Conservation (phyloP, 1,284 basidiomycete genomes). For the Austropuccinia psidii region DNA sequence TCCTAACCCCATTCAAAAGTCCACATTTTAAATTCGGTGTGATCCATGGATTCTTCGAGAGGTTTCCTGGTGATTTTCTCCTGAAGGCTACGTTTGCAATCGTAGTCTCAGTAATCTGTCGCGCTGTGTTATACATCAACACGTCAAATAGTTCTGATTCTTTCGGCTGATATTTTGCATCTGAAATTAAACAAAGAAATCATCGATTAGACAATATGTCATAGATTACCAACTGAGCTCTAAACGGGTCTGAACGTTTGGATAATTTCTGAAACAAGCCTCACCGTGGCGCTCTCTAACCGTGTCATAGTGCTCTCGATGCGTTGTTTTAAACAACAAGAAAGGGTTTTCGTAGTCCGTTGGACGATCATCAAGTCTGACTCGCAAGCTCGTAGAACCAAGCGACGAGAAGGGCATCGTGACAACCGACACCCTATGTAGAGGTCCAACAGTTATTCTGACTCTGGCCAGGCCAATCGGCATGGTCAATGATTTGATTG, state of each 20-base stretch:
- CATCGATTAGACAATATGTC: neutral
- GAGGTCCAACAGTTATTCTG: constrained; percentile 9
- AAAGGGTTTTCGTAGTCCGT: constrained; percentile 13
- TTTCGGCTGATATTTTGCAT: neutral
- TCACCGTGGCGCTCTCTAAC: constrained; percentile 11
- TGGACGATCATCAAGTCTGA: constrained; percentile 10
- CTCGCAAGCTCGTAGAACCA: neutral
- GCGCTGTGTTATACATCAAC: constrained; percentile 2
- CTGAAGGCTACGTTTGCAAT: constrained; percentile 14
- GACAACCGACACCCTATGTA: neutral
- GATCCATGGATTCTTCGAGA: constrained; percentile 7
- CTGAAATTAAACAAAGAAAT: neutral
- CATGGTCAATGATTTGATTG: neutral
- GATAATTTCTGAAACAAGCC: neutral
- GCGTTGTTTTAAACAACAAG: constrained; percentile 10
- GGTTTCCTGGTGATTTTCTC: neutral
- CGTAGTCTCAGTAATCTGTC: constrained; percentile 28
- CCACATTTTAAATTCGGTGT: constrained; percentile 10
- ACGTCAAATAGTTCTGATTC: constrained; percentile 21
- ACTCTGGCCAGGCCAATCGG: neutral
- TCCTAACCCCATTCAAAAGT: constrained; percentile 14
- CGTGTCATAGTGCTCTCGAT: constrained; percentile 21
- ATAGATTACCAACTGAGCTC: neutral
- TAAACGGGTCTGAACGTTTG: neutral
- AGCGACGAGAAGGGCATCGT: neutral